Percentiles rank a stretch among this genome's conserved stretches.
phyloP scores from a whole-genome alignment of 768 basidiomycete species.

The Pleurotus pulmonarius region DNA sequence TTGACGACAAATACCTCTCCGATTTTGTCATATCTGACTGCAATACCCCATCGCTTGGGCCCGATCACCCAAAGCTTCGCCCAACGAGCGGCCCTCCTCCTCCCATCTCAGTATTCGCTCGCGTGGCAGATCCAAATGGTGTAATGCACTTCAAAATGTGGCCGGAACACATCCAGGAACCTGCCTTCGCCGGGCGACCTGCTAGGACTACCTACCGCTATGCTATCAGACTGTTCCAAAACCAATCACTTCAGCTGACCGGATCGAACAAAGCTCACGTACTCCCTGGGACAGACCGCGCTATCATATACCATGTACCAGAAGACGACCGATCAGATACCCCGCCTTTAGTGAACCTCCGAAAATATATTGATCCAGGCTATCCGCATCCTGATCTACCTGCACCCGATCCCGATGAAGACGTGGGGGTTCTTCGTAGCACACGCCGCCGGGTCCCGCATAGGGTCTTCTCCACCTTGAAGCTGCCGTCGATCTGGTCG shows the following conservation, averaged over 20 bases:
- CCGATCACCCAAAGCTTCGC: constrained; percentile 23
- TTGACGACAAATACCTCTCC: constrained; percentile 19
- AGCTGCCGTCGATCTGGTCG: constrained; percentile 9
- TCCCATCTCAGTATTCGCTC: constrained; percentile 37
- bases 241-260: constrained; percentile 22
- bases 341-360: constrained; percentile 30
- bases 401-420: constrained; percentile 12
- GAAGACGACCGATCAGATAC: constrained; percentile 26
- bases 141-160: constrained; percentile 31
- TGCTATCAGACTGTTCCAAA: constrained; percentile 20
- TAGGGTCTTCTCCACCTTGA: constrained; percentile 13
- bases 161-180: constrained; percentile 18
- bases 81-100: constrained; percentile 25
- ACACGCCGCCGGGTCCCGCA: constrained; percentile 16
- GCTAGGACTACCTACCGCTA: constrained; percentile 16
- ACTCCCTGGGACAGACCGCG: constrained; percentile 40
- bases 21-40: constrained; percentile 39
- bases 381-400: constrained; percentile 9
- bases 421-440: constrained; percentile 18
- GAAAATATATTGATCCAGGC: constrained; percentile 35
- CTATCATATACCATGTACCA: constrained; percentile 35
- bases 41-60: constrained; percentile 19
- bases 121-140: constrained; percentile 22
- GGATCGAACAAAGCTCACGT: constrained; percentile 25
- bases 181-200: constrained; percentile 7